These are phyloP conservation scores for Endoconidiophora laricicola DNA, from an alignment of 2,329 filamentous ascomycete genomes.

Conservation along the genomic window DNA sequence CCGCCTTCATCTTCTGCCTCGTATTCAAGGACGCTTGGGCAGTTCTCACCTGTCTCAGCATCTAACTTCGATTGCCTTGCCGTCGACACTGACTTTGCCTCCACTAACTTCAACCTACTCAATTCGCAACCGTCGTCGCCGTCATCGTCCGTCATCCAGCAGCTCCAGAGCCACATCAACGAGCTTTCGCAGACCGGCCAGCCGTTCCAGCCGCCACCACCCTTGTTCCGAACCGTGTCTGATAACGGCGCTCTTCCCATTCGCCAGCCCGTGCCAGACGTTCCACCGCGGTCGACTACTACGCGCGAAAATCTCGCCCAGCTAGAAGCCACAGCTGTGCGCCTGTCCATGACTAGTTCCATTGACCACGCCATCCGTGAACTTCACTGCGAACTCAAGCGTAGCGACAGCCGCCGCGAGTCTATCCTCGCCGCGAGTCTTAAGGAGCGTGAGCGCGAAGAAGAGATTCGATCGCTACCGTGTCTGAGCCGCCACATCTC, in stretches of 20 bases:
- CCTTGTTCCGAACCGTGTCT: conserved; percentile 32
- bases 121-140: conserved; percentile 5
- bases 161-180: conserved; percentile 12
- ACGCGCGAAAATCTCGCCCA: conserved; percentile 53
- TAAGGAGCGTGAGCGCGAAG: conserved; percentile 15
- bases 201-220: conserved; percentile 18
- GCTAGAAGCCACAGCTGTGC: conserved; percentile 60
- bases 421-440: conserved; percentile 39
- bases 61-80: conserved; percentile 1
- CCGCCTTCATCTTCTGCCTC: conserved; percentile 3
- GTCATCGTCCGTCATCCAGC: conserved; percentile 13
- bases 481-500: conserved; percentile 28
- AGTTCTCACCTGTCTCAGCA: conserved; percentile 10
- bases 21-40: background rate
- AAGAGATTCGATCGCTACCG: conserved; percentile 13
- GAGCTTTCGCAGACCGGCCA: background rate
- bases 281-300: conserved; percentile 42
- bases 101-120: background rate
- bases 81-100: conserved; percentile 1
- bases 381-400: conserved; percentile 54
- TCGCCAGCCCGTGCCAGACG: conserved; percentile 44
- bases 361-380: conserved; percentile 64
- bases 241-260: conserved; percentile 28
- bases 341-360: conserved; percentile 56
- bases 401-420: conserved; percentile 49